Evolutionary conservation across 2,329 filamentous ascomycete genomes (phyloP).

Genomic region (Pyrenochaeta sp.): DNA sequence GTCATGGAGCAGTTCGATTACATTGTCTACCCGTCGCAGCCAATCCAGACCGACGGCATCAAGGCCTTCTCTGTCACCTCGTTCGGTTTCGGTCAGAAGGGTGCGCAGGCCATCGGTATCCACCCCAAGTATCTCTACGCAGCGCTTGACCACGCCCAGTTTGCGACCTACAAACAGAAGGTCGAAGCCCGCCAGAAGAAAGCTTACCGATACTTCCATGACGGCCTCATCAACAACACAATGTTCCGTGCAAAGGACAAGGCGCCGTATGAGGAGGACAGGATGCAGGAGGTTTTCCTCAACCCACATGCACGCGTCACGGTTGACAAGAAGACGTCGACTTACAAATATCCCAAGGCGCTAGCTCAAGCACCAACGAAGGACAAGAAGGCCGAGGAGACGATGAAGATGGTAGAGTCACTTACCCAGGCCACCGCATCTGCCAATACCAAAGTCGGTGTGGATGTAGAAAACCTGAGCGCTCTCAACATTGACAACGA

Average conservation of each 20-base stretch:
- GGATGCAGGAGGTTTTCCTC: conserved; percentile 87
- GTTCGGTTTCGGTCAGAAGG: conserved; percentile 99
- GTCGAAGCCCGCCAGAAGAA: conserved; percentile 96
- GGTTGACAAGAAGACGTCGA: conserved; percentile 84
- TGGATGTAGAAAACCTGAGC: conserved; percentile 90
- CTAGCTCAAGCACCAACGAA: conserved; percentile 69
- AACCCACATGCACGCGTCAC: conserved; percentile 91
- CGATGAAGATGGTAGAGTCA: conserved; percentile 78
- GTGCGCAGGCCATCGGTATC: conserved; percentile 94
- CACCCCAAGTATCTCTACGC: conserved; percentile 97
- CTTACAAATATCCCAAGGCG: conserved; percentile 72
- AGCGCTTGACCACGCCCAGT: conserved; percentile 87
- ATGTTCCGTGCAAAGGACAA: conserved; percentile 96
- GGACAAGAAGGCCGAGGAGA: conserved; percentile 65
- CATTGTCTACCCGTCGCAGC: conserved; percentile 94
- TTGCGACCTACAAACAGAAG: conserved; percentile 83
- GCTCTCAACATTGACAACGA: conserved; percentile 93
- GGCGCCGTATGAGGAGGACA: conserved; percentile 87
- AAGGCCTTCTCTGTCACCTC: conserved; percentile 99
- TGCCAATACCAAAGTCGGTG: conserved; percentile 78
- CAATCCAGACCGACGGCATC: conserved; percentile 95
- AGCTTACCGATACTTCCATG: conserved; percentile 98
- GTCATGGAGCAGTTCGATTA: conserved; percentile 98
- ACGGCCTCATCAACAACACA: conserved; percentile 96
- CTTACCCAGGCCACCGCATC: conserved; percentile 71